These are phyloP conservation scores for Eimeria necatrix DNA, from an alignment of 169 alveolate genomes.

Conservation along the genomic window DNA sequence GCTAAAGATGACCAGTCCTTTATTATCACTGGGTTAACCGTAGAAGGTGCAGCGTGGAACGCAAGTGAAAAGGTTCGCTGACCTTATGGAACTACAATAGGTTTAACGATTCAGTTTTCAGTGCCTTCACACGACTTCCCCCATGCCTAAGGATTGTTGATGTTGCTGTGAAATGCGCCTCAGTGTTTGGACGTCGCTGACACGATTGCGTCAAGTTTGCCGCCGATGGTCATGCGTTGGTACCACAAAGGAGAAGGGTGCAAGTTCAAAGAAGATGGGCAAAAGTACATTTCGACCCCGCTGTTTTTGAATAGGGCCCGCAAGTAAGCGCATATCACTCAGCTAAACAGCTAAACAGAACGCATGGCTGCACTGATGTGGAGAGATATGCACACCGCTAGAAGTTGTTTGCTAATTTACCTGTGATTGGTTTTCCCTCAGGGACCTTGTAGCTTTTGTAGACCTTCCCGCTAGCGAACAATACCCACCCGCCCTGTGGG, in stretches of 20 bases:
- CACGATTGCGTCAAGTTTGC: slow-evolving; percentile 61
- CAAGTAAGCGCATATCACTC: slow-evolving; percentile 24
- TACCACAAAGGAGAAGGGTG: slow-evolving; percentile 70
- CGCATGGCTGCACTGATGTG: not conserved
- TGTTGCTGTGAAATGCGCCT: not conserved
- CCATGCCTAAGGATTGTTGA: not conserved
- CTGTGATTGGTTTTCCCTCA: not conserved
- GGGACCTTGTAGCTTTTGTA: slow-evolving; percentile 80
- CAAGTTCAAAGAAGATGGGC: not conserved
- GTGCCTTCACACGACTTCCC: not conserved
- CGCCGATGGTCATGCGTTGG: slow-evolving; percentile 82
- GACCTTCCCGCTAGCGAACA: slow-evolving; percentile 57
- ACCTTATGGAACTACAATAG: not conserved
- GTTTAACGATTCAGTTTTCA: not conserved
- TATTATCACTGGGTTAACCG: slow-evolving; percentile 80
- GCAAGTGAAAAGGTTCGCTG: slow-evolving; percentile 40
- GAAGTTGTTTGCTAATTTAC: not conserved
- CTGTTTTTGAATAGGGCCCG: slow-evolving; percentile 80
- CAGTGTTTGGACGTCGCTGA: slow-evolving; percentile 79
- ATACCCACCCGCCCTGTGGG: slow-evolving; percentile 75
- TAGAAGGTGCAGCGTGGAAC: slow-evolving; percentile 84
- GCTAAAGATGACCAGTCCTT: slow-evolving; percentile 78
- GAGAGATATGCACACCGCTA: not conserved
- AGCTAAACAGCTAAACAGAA: not conserved
- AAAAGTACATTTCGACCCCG: slow-evolving; percentile 53